phyloP scores from a whole-genome alignment of 345 rosid species.

The Euphorbia tirucalli region DNA sequence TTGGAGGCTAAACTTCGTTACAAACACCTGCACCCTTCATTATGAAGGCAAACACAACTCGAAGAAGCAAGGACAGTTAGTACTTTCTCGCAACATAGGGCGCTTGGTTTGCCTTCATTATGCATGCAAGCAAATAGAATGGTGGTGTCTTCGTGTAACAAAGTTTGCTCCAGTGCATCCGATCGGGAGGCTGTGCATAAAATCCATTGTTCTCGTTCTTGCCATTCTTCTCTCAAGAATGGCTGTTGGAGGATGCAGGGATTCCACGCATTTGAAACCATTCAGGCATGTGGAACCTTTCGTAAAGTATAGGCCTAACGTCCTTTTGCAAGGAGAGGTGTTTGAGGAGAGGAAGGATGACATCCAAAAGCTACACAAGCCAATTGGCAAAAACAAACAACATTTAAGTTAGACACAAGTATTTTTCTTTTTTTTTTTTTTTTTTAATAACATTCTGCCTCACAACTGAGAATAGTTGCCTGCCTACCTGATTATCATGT shows the following conservation, averaged over 20 bases:
- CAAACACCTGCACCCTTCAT: background rate
- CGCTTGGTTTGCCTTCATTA: too few species aligned
- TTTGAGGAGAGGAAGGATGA: conserved; percentile 22
- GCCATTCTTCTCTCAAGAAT: too few species aligned
- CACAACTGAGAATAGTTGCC: background rate
- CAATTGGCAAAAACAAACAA: background rate
- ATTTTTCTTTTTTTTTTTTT: too few species aligned
- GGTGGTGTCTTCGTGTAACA: background rate
- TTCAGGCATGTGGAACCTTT: conserved; percentile 28
- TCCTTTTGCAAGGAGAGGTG: conserved; percentile 13
- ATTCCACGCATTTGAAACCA: conserved; percentile 20
- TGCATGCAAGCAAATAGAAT: background rate
- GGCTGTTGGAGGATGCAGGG: background rate
- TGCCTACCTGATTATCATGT: conserved; percentile 63
- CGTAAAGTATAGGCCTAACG: conserved; percentile 16
- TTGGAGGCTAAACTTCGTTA: too few species aligned
- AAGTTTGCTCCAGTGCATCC: background rate
- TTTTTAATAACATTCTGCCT: background rate
- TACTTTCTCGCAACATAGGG: background rate
- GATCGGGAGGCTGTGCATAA: background rate
- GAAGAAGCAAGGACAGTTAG: background rate
- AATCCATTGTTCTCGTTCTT: too few species aligned
- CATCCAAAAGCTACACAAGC: conserved; percentile 19
- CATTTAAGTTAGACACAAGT: background rate
- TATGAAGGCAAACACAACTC: background rate